Conservation (phyloP, 2,329 filamentous ascomycete species). For the Penicillium sp. region DNA sequence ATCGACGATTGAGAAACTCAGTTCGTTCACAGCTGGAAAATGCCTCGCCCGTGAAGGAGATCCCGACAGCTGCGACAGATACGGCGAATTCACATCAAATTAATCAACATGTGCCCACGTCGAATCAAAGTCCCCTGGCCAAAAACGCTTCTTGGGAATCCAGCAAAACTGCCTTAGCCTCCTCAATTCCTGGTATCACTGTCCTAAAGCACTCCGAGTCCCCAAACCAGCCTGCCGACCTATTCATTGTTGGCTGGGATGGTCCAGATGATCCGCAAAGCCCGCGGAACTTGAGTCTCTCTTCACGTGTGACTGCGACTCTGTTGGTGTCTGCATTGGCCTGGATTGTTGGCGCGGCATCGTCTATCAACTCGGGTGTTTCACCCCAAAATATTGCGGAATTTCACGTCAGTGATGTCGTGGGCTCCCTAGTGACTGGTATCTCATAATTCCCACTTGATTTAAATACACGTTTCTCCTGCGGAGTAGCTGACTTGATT, state of each 20-base stretch:
- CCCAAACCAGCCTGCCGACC: slow-evolving; percentile 14
- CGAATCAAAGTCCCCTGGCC: not conserved
- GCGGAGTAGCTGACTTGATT: not conserved
- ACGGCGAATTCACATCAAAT: not conserved
- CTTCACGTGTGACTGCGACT: slow-evolving; percentile 37
- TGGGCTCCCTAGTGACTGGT: slow-evolving; percentile 49
- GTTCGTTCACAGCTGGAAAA: slow-evolving; percentile 17
- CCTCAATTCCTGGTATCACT: slow-evolving; percentile 11
- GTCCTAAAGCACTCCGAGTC: slow-evolving; percentile 8
- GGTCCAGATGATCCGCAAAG: slow-evolving; percentile 36
- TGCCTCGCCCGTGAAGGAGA: slow-evolving; percentile 1
- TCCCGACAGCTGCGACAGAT: not conserved
- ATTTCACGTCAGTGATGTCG: slow-evolving; percentile 49
- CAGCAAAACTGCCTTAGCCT: slow-evolving; percentile 1
- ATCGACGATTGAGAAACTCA: slow-evolving; percentile 18
- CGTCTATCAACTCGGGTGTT: slow-evolving; percentile 51
- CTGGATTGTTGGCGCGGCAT: slow-evolving; percentile 50
- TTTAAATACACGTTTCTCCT: not conserved
- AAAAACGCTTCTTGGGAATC: not conserved
- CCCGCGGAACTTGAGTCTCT: slow-evolving; percentile 38
- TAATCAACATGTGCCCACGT: not conserved
- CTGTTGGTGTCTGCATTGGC: slow-evolving; percentile 47
- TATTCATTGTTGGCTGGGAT: slow-evolving; percentile 44
- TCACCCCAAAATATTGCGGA: slow-evolving; percentile 44
- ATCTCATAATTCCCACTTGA: not conserved